Percentiles rank a stretch among this genome's conserved stretches.
Conservation (phyloP, 2,329 filamentous ascomycete genomes). For the Ophiostoma himal-ulmi region DNA sequence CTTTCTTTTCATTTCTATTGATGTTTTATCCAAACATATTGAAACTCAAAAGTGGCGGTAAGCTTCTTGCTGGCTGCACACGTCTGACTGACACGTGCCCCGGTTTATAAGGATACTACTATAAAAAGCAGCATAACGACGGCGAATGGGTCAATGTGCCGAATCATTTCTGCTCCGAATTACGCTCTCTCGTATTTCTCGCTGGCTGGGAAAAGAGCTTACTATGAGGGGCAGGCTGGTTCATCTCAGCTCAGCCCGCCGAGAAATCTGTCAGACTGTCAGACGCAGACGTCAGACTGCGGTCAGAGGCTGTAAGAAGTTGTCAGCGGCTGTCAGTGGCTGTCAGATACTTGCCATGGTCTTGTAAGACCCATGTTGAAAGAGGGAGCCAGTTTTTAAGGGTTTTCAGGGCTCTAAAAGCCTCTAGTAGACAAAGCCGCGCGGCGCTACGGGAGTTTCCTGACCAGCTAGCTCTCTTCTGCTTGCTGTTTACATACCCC, state of each 20-base stretch:
- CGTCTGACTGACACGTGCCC: too few relatives aligned
- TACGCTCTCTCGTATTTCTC: neutral
- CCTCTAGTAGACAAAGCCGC: neutral
- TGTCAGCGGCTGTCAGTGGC: neutral
- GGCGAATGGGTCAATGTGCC: neutral
- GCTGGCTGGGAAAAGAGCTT: neutral
- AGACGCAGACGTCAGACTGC: neutral
- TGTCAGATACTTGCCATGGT: neutral
- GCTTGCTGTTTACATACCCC: slow-evolving; percentile 3
- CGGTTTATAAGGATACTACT: too few relatives aligned
- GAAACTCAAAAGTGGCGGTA: neutral
- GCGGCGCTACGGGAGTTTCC: slow-evolving; percentile 10
- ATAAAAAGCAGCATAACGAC: too few relatives aligned
- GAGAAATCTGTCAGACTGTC: neutral
- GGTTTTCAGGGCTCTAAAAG: neutral
- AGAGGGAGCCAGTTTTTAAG: neutral
- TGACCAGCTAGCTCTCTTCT: neutral
- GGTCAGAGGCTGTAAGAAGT: neutral
- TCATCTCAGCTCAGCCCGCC: neutral
- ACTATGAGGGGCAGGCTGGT: neutral
- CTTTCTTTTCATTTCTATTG: neutral
- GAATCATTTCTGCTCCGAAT: neutral
- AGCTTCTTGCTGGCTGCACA: neutral
- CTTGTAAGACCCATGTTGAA: neutral
- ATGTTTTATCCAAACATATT: neutral